Evolutionary conservation across 2,329 filamentous ascomycete species (phyloP), one percentile per base, ranked within the genome.

Genomic region (Pseudogymnoascus sp.): DNA sequence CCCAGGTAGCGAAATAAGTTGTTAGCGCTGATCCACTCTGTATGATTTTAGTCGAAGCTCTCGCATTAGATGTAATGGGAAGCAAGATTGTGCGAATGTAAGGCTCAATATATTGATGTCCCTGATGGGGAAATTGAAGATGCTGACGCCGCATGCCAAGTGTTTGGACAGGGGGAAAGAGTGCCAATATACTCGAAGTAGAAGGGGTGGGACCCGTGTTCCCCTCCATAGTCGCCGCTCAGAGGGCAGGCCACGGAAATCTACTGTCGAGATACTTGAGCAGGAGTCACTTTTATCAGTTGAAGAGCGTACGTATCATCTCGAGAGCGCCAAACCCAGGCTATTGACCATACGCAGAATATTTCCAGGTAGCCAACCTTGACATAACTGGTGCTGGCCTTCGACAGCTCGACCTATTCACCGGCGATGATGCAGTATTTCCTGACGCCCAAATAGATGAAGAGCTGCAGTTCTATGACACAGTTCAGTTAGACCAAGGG

Each of bases 341-440:
- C 63, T 68, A 59, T 59, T 65, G 59, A n/a, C 22, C 22, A 63
- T 61, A 18, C n/a, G 28, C 50, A 36, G 38, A 22, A 58, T 57
- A 47, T 59, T n/a, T 50, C 22, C 14, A 39, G 57, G n/a, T 57
- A 74, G 71, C 70, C 37, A 69, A 75, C 28, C 67, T 72, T 62
- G 77, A 78, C 64, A 75, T 76, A 8, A 78, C 79, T 1, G 78
- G 79, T 1, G 78, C 77, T 6, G 79, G 77, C 5, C 71, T 81
- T 50, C 78, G 75, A 61, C 73, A 77, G 60, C 70, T 81, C 6
- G 76, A 75, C 22, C 77, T 78, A 64, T 72, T 75, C 22, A 74
- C 76, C 35, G 74, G 75, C 57, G 77, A 81, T 63, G 77, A 79
- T 64, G 75, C 73, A 60, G 68, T 78, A 38, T 78, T 78, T 62